Evolutionary conservation across 225 moss, liverwort and hornwort species (phyloP).

Genomic region (Ulota crispa): DNA sequence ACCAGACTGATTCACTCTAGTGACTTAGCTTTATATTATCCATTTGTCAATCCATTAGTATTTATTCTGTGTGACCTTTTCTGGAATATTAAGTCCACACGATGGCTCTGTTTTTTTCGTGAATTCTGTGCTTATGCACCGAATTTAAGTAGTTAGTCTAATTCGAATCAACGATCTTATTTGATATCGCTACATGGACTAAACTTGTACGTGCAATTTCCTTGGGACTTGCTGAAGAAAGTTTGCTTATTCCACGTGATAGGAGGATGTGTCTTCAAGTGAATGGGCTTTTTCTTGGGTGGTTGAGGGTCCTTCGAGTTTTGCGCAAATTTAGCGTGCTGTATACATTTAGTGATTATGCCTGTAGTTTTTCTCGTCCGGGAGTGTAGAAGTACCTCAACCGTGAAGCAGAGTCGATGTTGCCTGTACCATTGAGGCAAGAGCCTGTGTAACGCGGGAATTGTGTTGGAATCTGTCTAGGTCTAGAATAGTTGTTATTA

Average conservation of each 20-base stretch:
- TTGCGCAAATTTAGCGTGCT: background rate
- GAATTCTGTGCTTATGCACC: background rate
- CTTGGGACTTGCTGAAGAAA: background rate
- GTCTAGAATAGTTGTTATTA: background rate
- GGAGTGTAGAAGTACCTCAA: slow-evolving; percentile 13
- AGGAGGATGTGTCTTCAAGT: background rate
- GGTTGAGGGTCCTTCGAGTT: background rate
- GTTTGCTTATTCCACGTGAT: background rate
- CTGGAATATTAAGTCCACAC: background rate
- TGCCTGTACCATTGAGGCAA: background rate
- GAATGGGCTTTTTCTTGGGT: background rate
- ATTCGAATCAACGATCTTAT: background rate
- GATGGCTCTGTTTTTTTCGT: background rate
- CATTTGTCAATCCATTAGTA: background rate
- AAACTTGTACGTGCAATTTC: background rate
- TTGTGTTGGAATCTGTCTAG: background rate
- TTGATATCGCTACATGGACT: background rate
- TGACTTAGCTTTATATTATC: background rate
- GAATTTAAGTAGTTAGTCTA: background rate
- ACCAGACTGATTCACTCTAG: background rate
- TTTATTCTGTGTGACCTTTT: slow-evolving; percentile 1
- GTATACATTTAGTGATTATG: background rate
- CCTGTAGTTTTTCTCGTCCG: background rate
- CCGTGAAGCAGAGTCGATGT: background rate
- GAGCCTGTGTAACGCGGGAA: background rate